phyloP scores from a whole-genome alignment of 495 filamentous ascomycete species.

The Pseudotulostoma volvatum region DNA sequence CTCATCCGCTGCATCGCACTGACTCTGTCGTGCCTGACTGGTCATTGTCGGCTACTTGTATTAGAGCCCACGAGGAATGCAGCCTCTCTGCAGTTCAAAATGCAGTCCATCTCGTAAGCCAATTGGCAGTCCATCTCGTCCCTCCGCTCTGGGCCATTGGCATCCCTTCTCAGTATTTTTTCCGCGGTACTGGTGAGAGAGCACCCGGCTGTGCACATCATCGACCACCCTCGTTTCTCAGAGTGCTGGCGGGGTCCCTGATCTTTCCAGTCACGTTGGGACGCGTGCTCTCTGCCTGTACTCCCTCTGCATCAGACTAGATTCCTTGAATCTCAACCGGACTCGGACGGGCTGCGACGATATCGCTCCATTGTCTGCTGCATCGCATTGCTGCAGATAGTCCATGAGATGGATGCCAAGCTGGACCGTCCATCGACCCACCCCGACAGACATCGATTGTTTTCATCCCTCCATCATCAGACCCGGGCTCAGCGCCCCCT shows the following conservation, averaged over 20 bases:
- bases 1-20: no score
- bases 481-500: slow-evolving; percentile 17
- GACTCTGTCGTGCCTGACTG: no score
- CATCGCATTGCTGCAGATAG: slow-evolving; percentile 1
- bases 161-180: no score
- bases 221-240: not conserved
- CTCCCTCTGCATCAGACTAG: not conserved
- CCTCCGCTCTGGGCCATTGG: no score
- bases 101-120: not conserved
- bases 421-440: slow-evolving; percentile 15
- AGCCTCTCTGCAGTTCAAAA: not conserved
- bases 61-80: not conserved
- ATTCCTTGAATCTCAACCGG: no score
- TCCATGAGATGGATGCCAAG: slow-evolving; percentile 17
- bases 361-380: no score
- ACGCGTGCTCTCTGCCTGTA: not conserved
- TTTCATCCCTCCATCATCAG: slow-evolving; percentile 17
- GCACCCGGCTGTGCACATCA: no score
- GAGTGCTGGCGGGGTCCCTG: not conserved
- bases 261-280: not conserved
- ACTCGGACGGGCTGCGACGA: no score
- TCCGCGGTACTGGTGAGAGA: no score
- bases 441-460: slow-evolving; percentile 16
- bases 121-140: not conserved
- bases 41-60: not conserved